A percentile compares a stretch with the other conserved stretches of the same genome.
phyloP scores from a whole-genome alignment of 768 basidiomycete genomes.

The Russula foetens region DNA sequence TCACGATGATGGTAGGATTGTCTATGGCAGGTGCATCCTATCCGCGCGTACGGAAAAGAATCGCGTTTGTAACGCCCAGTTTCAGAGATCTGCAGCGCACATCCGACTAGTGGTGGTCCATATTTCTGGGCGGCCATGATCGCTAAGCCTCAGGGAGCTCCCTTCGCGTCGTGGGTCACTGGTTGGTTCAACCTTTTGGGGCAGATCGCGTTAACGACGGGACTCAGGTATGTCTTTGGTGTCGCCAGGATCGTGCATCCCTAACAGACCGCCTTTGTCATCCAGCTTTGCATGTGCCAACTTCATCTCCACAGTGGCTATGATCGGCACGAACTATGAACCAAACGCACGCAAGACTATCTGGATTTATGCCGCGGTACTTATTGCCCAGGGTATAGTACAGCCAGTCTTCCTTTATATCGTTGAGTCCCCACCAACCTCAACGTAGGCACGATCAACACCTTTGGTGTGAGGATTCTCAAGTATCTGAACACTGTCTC shows the following conservation, averaged over 20 bases:
- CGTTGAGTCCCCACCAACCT: neutral
- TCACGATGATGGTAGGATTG: constrained; percentile 64
- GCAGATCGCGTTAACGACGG: constrained; percentile 71
- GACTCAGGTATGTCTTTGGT: constrained; percentile 42
- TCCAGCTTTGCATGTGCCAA: constrained; percentile 55
- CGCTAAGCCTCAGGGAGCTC: constrained; percentile 44
- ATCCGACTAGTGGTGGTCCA: constrained; percentile 65
- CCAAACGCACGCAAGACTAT: constrained; percentile 53
- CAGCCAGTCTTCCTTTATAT: too few species aligned
- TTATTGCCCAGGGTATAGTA: constrained; percentile 46
- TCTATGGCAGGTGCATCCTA: constrained; percentile 56
- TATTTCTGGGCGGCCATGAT: constrained; percentile 79
- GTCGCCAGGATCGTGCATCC: neutral
- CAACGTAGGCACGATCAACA: constrained; percentile 28
- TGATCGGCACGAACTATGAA: constrained; percentile 50
- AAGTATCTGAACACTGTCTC: constrained; percentile 67
- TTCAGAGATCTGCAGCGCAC: constrained; percentile 45
- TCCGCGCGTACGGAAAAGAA: neutral
- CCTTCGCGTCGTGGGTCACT: constrained; percentile 66
- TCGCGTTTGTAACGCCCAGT: neutral
- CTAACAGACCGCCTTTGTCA: neutral
- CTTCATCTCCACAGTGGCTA: constrained; percentile 57
- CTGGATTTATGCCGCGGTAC: constrained; percentile 60
- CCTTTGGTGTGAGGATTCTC: constrained; percentile 60
- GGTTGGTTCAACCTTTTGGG: constrained; percentile 72